Percentiles rank a stretch among this genome's conserved stretches.
These are phyloP conservation scores for Phytophthora aleatoria DNA, from an alignment of 352 stramenopile genomes.

Conservation along the genomic window DNA sequence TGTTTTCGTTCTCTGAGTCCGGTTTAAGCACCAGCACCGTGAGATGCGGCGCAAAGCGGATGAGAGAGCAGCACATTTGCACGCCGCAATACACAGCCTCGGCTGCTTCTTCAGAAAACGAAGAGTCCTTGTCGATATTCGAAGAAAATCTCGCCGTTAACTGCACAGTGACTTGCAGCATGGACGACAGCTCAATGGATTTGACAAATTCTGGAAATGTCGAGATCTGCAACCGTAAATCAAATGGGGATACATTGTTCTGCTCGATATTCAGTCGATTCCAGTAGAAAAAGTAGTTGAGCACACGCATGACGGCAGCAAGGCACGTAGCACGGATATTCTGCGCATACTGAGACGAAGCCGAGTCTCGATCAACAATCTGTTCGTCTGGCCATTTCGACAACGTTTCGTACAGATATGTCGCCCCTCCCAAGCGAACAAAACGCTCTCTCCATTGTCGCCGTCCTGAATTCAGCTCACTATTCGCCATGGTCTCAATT, in stretches of 20 bases:
- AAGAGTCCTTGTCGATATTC: not conserved
- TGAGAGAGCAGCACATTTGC: conserved; percentile 34
- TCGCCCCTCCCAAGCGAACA: conserved; percentile 58
- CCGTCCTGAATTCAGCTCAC: conserved; percentile 45
- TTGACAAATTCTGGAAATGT: conserved; percentile 45
- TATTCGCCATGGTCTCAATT: conserved; percentile 12
- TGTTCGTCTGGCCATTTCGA: conserved; percentile 28
- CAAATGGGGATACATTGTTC: conserved; percentile 28
- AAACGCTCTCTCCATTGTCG: conserved; percentile 84
- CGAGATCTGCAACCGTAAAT: conserved; percentile 31
- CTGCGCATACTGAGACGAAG: conserved; percentile 32
- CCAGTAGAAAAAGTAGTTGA: conserved; percentile 53
- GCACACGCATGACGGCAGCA: conserved; percentile 49
- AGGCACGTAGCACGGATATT: conserved; percentile 58
- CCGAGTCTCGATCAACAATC: not conserved
- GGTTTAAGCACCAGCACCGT: conserved; percentile 12
- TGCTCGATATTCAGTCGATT: not conserved
- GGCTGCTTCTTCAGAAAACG: conserved; percentile 33
- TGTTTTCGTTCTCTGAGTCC: not conserved
- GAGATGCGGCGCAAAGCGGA: conserved; percentile 25
- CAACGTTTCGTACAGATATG: conserved; percentile 50
- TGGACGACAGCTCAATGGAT: conserved; percentile 25
- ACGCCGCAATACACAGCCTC: conserved; percentile 28
- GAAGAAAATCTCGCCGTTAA: conserved; percentile 15
- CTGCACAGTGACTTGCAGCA: conserved; percentile 23